These are phyloP conservation scores for Penicillium chermesinum DNA, from an alignment of 495 filamentous ascomycete genomes.

Conservation along the genomic window DNA sequence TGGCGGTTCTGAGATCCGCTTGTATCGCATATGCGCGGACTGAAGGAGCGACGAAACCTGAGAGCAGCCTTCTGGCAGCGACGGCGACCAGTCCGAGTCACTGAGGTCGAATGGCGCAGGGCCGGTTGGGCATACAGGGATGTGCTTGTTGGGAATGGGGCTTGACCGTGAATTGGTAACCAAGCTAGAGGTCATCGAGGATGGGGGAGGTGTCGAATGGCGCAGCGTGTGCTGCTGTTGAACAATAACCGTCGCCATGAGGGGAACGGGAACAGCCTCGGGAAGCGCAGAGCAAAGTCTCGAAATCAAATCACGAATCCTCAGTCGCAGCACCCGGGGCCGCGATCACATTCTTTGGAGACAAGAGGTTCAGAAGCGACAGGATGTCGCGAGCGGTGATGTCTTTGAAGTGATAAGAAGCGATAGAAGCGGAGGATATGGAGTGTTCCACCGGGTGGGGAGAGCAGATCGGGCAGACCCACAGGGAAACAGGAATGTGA, in stretches of 20 bases:
- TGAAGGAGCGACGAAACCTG: slow-evolving; percentile 64
- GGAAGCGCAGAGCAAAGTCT: slow-evolving; percentile 1
- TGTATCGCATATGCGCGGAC: slow-evolving; percentile 59
- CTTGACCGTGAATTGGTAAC: slow-evolving; percentile 41
- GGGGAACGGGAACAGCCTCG: slow-evolving; percentile 7
- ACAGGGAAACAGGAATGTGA: slow-evolving; percentile 3
- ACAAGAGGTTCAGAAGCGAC: not conserved
- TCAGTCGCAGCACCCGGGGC: slow-evolving; percentile 2
- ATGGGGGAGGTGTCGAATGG: slow-evolving; percentile 43
- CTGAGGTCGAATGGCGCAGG: slow-evolving; percentile 54
- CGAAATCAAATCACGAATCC: not conserved
- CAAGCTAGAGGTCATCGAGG: slow-evolving; percentile 33
- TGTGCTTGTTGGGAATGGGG: slow-evolving; percentile 84
- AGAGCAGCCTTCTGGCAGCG: slow-evolving; percentile 31
- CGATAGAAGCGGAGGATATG: slow-evolving; percentile 2
- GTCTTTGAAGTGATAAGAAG: not conserved
- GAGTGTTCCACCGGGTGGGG: slow-evolving; percentile 1
- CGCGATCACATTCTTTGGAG: slow-evolving; percentile 13
- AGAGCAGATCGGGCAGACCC: slow-evolving; percentile 5
- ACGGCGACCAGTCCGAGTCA: slow-evolving; percentile 40
- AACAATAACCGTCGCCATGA: slow-evolving; percentile 50
- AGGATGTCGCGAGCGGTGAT: not conserved
- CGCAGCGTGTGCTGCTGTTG: slow-evolving; percentile 43
- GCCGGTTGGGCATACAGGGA: slow-evolving; percentile 78
- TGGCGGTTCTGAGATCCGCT: slow-evolving; percentile 50